Conservation (phyloP, 2,329 filamentous ascomycete genomes). For the Sclerotinia glacialis region DNA sequence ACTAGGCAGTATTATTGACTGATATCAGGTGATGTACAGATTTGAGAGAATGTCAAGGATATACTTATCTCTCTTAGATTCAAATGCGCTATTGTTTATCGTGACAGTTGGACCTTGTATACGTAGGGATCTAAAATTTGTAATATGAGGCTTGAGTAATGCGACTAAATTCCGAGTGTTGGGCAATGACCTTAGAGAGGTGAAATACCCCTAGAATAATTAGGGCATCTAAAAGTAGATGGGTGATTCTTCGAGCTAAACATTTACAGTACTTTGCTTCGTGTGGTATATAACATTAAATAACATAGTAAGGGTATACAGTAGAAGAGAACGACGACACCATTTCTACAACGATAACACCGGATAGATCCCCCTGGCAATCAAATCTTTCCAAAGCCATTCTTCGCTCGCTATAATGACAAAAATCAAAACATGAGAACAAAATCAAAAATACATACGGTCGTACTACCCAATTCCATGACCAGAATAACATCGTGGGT, state of each 20-base stretch:
- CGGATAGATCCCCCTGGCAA: background rate
- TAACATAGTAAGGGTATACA: conserved; percentile 22
- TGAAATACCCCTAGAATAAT: background rate
- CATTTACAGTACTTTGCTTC: background rate
- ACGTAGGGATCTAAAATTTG: too few relatives aligned
- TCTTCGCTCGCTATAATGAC: conserved; percentile 9
- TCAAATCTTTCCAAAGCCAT: conserved; percentile 3
- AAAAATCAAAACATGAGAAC: conserved; percentile 7
- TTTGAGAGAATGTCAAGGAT: background rate
- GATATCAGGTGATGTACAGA: background rate
- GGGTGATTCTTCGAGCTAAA: background rate
- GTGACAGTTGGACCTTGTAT: background rate
- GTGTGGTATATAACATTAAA: conserved; percentile 7
- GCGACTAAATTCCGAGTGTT: background rate
- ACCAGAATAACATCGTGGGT: background rate
- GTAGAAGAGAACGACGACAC: conserved; percentile 14
- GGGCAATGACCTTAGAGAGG: background rate
- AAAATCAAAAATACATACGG: conserved; percentile 7
- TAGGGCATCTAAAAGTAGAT: conserved; percentile 9
- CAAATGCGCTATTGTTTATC: background rate
- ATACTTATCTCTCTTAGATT: background rate
- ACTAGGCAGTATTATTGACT: background rate
- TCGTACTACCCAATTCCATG: conserved; percentile 1
- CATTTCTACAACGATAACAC: conserved; percentile 1
- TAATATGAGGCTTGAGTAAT: background rate